Base-by-base conservation (phyloP, 208 protist genomes). In the Novymonas esmeraldas region DNA sequence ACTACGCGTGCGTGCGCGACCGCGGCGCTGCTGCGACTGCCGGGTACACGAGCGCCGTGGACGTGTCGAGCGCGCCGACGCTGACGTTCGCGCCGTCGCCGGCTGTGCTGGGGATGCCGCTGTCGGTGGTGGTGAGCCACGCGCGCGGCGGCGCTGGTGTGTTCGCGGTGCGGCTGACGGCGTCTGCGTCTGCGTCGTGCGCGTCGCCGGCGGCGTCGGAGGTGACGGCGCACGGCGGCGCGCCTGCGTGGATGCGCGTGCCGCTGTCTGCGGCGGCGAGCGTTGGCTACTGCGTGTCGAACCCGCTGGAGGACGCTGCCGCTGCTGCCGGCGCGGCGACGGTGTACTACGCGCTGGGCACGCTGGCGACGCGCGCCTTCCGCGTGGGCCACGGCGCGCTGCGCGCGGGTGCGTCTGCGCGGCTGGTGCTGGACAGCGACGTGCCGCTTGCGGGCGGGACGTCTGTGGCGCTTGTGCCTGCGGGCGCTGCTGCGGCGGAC, bases 1-100 rank as follows among this genome's bases (percentile, higher is more conserved):
- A 85, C 67, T 89, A 84, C 60, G 78, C 79, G 2, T 89, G 83
- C 55, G 67, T 84, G 33, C 64, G 73, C 7, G 54, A 61, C 29
- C 33, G 20, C 18, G 46, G 14, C 0, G 34, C 34, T 18, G 36
- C 22, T 26, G 20, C 13, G 18, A 72, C 52, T 13, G 61, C 57
- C 9, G 45, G 29, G 14, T 59, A 46, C 57, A 73, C 75, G 39
- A 38, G 50, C 14, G 46, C 63, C 31, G 41, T 89, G 13, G 69
- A 38, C 39, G 79, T 85, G 20, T 36, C 76, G 1, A 26, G 36
- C 13, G n/a, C 54, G 24, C 83, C 83, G 16, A 60, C 55, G 14
- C 31, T 82, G 33, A 65, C 46, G 6, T 62, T 84, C 22, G 64
- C 75, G 22, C 71, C 41, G 9, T 31, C 46, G 20, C 33, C 52